Conservation (phyloP, 495 filamentous ascomycete species). For the Hypoxylon rickii region DNA sequence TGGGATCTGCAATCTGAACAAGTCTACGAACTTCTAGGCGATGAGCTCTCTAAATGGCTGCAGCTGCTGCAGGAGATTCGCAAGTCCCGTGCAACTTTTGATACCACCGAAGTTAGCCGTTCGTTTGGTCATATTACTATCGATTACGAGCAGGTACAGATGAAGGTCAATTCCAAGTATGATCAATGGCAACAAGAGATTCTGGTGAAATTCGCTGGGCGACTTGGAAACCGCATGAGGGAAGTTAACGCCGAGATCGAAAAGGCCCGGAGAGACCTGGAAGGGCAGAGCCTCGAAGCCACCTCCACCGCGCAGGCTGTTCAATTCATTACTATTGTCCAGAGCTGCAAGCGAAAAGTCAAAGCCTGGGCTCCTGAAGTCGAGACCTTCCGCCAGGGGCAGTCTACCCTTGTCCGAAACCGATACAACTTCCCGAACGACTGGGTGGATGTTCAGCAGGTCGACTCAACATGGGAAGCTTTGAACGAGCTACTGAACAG, state of each 20-base stretch:
- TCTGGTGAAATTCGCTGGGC: conserved; percentile 83
- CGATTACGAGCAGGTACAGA: conserved; percentile 97
- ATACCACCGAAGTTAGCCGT: conserved; percentile 88
- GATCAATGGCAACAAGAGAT: conserved; percentile 99
- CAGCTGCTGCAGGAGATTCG: conserved; percentile 94
- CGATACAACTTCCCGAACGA: conserved; percentile 90
- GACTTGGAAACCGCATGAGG: conserved; percentile 86
- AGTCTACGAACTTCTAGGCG: conserved; percentile 88
- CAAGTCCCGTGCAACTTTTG: conserved; percentile 90
- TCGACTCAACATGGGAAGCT: conserved; percentile 90
- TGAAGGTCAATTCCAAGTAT: conserved; percentile 97
- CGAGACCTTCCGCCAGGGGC: conserved; percentile 91
- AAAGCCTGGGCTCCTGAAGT: conserved; percentile 94
- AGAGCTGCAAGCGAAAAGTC: conserved; percentile 90
- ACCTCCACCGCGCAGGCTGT: conserved; percentile 95
- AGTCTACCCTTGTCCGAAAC: conserved; percentile 85
- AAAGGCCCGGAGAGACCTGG: conserved; percentile 82
- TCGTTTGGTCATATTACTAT: conserved; percentile 92
- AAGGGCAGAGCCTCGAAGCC: conserved; percentile 86
- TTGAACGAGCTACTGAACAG: conserved; percentile 85
- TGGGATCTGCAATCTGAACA: conserved; percentile 97
- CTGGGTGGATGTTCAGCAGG: conserved; percentile 92
- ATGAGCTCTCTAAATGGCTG: conserved; percentile 89
- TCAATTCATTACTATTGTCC: conserved; percentile 96
- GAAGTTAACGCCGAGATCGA: conserved; percentile 89